These are phyloP conservation scores for Kluyveromyces wickerhamii DNA, from an alignment of 805 yeast genomes.

Conservation along the genomic window DNA sequence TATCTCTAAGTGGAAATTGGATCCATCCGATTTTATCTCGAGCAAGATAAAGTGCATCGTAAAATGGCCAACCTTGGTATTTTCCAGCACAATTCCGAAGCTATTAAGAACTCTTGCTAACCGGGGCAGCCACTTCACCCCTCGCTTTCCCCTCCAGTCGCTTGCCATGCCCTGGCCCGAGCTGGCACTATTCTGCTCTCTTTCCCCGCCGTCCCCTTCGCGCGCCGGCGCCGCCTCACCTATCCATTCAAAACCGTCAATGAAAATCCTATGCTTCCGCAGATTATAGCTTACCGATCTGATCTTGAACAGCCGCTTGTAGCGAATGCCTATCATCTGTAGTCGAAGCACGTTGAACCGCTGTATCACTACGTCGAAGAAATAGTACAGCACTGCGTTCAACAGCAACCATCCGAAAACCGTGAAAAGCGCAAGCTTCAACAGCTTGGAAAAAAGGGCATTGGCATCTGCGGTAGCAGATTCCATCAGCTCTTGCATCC, in stretches of 20 bases:
- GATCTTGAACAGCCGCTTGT: slow-evolving; percentile 11
- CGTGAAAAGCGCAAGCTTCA: too few relatives aligned
- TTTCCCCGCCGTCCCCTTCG: background rate
- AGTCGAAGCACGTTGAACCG: slow-evolving; percentile 19
- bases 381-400: slow-evolving; percentile 4
- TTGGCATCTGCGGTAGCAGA: too few relatives aligned
- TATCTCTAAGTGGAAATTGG: background rate
- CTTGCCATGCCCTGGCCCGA: background rate
- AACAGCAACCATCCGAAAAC: slow-evolving; percentile 5
- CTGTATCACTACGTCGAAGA: slow-evolving; percentile 13
- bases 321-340: slow-evolving; percentile 10
- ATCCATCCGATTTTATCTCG: background rate
- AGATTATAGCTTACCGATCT: slow-evolving; percentile 15
- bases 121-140: background rate
- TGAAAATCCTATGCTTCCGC: slow-evolving; percentile 13
- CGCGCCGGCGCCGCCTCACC: background rate
- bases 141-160: background rate
- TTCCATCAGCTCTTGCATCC: too few relatives aligned
- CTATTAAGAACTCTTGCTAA: background rate
- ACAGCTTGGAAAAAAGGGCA: too few relatives aligned
- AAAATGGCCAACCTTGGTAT: background rate
- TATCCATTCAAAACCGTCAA: slow-evolving; percentile 7
- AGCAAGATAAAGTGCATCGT: background rate
- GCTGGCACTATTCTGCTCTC: background rate
- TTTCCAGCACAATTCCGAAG: background rate